phyloP scores from a whole-genome alignment of 805 yeast species.

The Ogataea nonfermentans region DNA sequence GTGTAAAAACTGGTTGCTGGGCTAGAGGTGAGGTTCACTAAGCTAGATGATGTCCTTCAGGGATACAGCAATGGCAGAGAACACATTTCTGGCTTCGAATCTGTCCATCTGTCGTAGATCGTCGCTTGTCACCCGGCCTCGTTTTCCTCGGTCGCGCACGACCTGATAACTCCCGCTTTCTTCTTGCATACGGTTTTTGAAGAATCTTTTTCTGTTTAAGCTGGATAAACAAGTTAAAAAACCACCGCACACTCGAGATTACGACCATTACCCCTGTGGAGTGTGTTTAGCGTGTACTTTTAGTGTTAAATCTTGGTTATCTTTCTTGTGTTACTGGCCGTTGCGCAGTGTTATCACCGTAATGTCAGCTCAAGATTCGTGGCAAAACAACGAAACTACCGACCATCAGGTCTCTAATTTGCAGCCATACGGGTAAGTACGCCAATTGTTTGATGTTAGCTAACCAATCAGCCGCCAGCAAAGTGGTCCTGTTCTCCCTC shows the following conservation, averaged over 20 bases:
- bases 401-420: conserved; percentile 12
- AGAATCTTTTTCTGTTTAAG: conserved; percentile 11
- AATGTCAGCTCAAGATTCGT: conserved; percentile 17
- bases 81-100: too few relatives aligned
- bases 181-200: conserved; percentile 11
- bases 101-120: not conserved
- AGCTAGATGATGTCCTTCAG: too few relatives aligned
- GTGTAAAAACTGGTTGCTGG: not conserved
- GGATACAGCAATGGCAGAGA: too few relatives aligned
- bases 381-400: conserved; percentile 14
- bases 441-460: conserved; percentile 2
- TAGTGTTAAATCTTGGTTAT: not conserved
- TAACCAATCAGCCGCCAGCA: conserved; percentile 46
- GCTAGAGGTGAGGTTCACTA: too few relatives aligned
- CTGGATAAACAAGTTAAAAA: conserved; percentile 9
- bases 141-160: conserved; percentile 10
- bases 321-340: not conserved
- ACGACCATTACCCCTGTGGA: conserved; percentile 1
- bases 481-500: conserved; percentile 55
- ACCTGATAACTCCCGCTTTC: conserved; percentile 14
- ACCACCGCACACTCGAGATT: conserved; percentile 5
- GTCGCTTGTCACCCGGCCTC: conserved; percentile 15
- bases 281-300: conserved; percentile 6
- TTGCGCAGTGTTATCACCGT: conserved; percentile 3
- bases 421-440: conserved; percentile 15